Conservation (phyloP, 139 green algal species). For the Mesotaenium endlicherianum region DNA sequence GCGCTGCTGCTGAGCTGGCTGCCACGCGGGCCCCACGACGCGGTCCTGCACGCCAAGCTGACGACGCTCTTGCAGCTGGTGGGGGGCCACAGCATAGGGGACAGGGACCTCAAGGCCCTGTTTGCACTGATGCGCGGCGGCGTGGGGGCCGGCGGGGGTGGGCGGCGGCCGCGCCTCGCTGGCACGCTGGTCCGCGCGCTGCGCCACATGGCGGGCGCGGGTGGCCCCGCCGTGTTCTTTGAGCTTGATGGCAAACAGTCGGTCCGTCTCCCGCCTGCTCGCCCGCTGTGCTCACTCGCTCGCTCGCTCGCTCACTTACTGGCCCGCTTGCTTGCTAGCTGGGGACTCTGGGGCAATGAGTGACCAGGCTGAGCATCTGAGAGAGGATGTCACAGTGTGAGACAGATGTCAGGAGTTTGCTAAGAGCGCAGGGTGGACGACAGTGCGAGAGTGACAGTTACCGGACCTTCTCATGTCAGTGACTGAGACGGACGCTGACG, state of each 20-base stretch:
- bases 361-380: too few relatives aligned
- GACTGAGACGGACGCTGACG: too few relatives aligned
- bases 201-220: conserved; percentile 23
- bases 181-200: conserved; percentile 29
- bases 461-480: too few relatives aligned
- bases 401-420: too few relatives aligned
- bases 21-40: background rate
- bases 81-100: conserved; percentile 28
- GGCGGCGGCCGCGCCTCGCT: conserved; percentile 20
- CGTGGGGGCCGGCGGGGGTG: too few relatives aligned
- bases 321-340: too few relatives aligned
- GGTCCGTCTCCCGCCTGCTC: conserved; percentile 16
- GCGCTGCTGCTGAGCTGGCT: conserved; percentile 33
- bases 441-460: too few relatives aligned
- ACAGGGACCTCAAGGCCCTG: conserved; percentile 36
- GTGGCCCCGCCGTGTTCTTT: conserved; percentile 39
- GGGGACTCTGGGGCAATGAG: too few relatives aligned
- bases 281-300: too few relatives aligned
- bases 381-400: too few relatives aligned
- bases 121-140: conserved; percentile 19
- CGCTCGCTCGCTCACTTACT: too few relatives aligned
- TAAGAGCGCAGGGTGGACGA: too few relatives aligned
- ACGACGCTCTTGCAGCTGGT: conserved; percentile 13
- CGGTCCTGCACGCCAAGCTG: background rate
- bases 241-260: conserved; percentile 34